Evolutionary conservation across 495 filamentous ascomycete genomes (phyloP), one percentile per base, ranked within the genome.

Genomic region (Geopyxis carbonaria): DNA sequence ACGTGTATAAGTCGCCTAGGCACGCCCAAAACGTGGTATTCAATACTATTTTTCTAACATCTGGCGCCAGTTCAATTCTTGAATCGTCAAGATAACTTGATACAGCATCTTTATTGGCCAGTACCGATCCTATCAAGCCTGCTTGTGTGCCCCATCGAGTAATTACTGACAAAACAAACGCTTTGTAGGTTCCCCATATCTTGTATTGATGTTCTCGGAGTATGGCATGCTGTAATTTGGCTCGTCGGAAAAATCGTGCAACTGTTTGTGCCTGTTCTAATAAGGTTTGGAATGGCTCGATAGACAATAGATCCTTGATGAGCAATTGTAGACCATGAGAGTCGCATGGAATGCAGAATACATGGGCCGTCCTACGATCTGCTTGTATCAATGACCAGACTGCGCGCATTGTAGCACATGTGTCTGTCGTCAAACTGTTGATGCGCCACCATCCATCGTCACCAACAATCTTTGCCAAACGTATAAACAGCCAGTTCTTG

Each of bases 71-170:
- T 11, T 13, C 3, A 11, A 27, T 28, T 13, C 22, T 5, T 13
- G 1, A 1, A 27, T 28, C 20, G 21, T 39, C n/a, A 1, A 39
- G 22, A 39, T 27, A 39, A 27, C 21, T 23, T 39, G 15, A n/a
- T 3, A 39, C 24, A 1, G 19, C 36, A 16, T 16, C 5, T 14
- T 39, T 39, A 25, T 28, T 39, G 16, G 8, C 14, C 22, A 27
- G 25, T 0, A 39, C 20, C 1, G 36, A 27, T 5, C n/a, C n/a
- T 1, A 39, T 39, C 22, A 39, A 15, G 13, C 7, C 22, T 11
- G n/a, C n/a, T n/a, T 39, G 21, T 27, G 36, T 39, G 5, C 36
- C 18, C 36, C 36, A 39, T 3, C 19, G 23, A 4, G 36, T 39
- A 14, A 31, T 39, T 9, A 27, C 36, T 14, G 21, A 23, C 7